Evolutionary conservation across 148 eudicot species (phyloP), one percentile per base, ranked within the genome.

Genomic region (Rhododendron molle): DNA sequence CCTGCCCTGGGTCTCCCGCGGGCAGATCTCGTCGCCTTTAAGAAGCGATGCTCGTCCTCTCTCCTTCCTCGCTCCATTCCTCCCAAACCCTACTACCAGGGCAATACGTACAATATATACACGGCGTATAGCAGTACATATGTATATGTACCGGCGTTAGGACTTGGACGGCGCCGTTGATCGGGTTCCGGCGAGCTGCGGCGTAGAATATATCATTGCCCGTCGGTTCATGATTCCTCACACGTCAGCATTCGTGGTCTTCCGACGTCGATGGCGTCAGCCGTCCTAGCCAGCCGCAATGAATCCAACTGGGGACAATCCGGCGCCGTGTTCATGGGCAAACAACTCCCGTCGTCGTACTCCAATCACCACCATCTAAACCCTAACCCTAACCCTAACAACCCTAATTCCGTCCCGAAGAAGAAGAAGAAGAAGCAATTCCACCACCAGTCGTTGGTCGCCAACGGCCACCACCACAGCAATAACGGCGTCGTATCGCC

Each of bases 11-110:
- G 15, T 16, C 78, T 4, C 14, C 14, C 30, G 72, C 89, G 94
- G 94, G 91, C 90, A 92, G 92, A 92, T 92, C 92, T 86, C 85
- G 85, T 71, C 86, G 87, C 92, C 94, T 92, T 92, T 92, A 92
- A 90, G 92, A 90, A 76, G 89, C 89, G 44, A 62, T 20, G 80
- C 88, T 78, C 76, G 65, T 47, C 84, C 89, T 87, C 56, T 86
- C 81, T 84, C 81, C 2, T 85, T 91, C 90, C 80, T 88, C 93
- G 86, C 90, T 86, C 90, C 20, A 16, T 58, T 58, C 52, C 52
- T 26, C 76, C 52, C 88, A 85, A 92, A 90, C 92, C 92, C 92
- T 74, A 74, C 46, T 6, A 34, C 18, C 0, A 7, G 78, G 78
- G 23, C 43, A 16, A 74, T 20, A 18, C 47, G 40, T 36, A 18